Base-by-base conservation (phyloP, 768 basidiomycete genomes). In the Pulveroboletus ravenelii region DNA sequence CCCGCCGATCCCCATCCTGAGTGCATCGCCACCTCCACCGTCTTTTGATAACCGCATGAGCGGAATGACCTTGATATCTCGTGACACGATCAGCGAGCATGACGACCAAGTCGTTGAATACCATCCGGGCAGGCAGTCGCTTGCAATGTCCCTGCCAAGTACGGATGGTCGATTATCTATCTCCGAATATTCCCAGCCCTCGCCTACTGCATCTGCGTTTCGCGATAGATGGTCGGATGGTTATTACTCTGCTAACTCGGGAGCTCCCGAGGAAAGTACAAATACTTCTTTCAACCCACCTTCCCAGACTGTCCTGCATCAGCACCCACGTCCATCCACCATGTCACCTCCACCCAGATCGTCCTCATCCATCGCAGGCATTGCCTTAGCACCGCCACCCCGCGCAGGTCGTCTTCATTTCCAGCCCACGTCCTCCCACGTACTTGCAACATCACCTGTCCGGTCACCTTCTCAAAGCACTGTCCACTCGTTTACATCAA, bases 121-220 rank as follows among this genome's bases (percentile, higher is more conserved):
- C 34, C 60, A 55, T 27, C 62, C 53, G 2, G 70, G 61, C 13
- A 62, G 81, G 46, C 70, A 70, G 29, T 84, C 83, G 2, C 65
- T 81, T 52, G 73, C 78, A 17, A 55, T 80, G 41, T 83, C 83
- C 20, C 64, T 78, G 3, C 61, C 65, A 62, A 56, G 75, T 66
- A 54, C 57, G 15, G 62, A 64, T 12, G 59, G 61, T 15, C 74
- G 83, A 36, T 78, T 72, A 4, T 85, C 86, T 17, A 55, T 82
- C 27, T 87, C 85, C 12, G 79, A 82, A 47, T 84, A 85, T 63
- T 83, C 85, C 10, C 80, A 82, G 55, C 74, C 78, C 5, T 89
- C 87, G 10, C 88, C 87, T 2, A 86, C 87, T 4, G 81, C 76
- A 6, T 89, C 87, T n/a, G 85, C 84, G n/a, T 90, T 90, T 69